A percentile compares a stretch with the other conserved stretches of the same genome.
These are phyloP conservation scores for Diaporthe aspalathi DNA, from an alignment of 2,329 filamentous ascomycete genomes.

Conservation along the genomic window DNA sequence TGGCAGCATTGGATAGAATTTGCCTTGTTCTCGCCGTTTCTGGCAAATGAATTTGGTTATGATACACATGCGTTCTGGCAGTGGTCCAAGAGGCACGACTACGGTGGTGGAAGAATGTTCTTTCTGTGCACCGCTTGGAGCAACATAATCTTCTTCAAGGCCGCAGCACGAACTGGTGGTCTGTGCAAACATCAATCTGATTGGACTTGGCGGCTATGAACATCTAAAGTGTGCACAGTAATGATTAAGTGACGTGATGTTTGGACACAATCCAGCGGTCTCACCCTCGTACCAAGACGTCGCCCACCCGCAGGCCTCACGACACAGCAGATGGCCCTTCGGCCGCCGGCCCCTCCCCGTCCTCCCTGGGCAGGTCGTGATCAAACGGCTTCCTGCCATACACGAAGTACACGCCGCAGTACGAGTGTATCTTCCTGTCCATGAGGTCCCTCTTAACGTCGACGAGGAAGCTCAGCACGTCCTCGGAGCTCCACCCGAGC, in stretches of 20 bases:
- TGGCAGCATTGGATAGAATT: slow-evolving; percentile 10
- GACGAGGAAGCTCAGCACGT: slow-evolving; percentile 46
- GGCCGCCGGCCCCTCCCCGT: not conserved
- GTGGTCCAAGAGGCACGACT: not conserved
- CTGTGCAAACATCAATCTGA: not conserved
- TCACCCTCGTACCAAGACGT: not conserved
- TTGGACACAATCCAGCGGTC: not conserved
- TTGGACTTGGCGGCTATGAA: not conserved
- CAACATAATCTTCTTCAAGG: too few relatives aligned
- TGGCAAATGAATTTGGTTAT: not conserved
- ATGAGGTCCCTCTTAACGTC: slow-evolving; percentile 48
- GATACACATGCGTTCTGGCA: not conserved
- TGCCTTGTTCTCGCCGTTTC: not conserved
- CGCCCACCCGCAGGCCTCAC: not conserved
- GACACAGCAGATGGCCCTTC: not conserved
- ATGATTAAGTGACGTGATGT: not conserved
- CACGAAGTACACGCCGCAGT: slow-evolving; percentile 47
- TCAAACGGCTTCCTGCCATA: slow-evolving; percentile 35
- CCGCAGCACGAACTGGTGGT: too few relatives aligned
- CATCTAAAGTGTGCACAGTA: not conserved
- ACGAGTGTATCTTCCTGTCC: slow-evolving; percentile 49
- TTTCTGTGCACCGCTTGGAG: not conserved
- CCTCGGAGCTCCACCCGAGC: slow-evolving; percentile 45
- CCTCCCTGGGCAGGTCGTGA: not conserved
- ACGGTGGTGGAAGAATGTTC: not conserved